Percentiles rank a stretch among this genome's conserved stretches.
phyloP scores from a whole-genome alignment of 257 asterid genomes.

The Jacaranda copaia region DNA sequence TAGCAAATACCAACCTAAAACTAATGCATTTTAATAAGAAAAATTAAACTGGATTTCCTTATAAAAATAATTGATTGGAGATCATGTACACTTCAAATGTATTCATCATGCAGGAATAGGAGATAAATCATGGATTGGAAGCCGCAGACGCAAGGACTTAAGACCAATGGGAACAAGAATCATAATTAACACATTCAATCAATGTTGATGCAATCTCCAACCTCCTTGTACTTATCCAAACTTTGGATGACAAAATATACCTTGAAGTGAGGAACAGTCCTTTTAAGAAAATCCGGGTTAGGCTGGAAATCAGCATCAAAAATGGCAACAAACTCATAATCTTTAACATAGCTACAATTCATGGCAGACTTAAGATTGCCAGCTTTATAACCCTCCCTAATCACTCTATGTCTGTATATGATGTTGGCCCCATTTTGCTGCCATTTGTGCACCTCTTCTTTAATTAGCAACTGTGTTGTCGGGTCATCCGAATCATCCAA shows the following conservation, averaged over 20 bases:
- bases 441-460: constrained; percentile 91
- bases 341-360: constrained; percentile 91
- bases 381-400: constrained; percentile 93
- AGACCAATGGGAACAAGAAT: neutral
- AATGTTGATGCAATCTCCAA: neutral
- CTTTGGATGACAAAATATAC: constrained; percentile 43
- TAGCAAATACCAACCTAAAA: too few species aligned
- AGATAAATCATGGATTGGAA: neutral
- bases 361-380: constrained; percentile 96
- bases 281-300: constrained; percentile 73
- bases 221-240: neutral
- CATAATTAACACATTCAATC: neutral
- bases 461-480: constrained; percentile 61
- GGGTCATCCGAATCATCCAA: constrained; percentile 94
- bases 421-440: constrained; percentile 80
- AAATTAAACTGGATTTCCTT: too few species aligned
- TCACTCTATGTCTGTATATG: constrained; percentile 82
- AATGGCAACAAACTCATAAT: constrained; percentile 90
- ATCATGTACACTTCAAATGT: too few species aligned
- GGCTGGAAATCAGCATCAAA: constrained; percentile 98
- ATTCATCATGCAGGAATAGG: too few species aligned
- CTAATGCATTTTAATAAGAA: too few species aligned
- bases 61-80: too few species aligned
- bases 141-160: neutral
- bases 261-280: constrained; percentile 89